phyloP scores from a whole-genome alignment of 345 rosid genomes.

The Citrus maxima region DNA sequence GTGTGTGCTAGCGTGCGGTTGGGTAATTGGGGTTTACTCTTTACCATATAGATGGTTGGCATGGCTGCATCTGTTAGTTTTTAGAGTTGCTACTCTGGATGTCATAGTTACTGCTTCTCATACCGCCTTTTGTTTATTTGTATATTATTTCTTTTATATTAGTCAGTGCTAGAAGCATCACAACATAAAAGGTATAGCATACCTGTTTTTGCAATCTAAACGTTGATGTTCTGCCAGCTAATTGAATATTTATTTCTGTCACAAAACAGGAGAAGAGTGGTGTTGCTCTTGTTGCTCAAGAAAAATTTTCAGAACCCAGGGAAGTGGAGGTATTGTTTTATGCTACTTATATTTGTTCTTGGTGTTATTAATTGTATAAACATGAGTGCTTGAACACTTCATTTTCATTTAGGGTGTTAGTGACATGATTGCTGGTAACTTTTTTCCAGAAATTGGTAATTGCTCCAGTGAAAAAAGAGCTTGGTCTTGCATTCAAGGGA shows the following conservation, averaged over 20 bases:
- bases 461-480: slow-evolving; percentile 70
- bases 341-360: not conserved
- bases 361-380: not conserved
- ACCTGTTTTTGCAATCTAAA: not conserved
- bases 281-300: slow-evolving; percentile 73
- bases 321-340: slow-evolving; percentile 76
- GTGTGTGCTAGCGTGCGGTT: too few species aligned
- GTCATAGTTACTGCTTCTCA: not conserved
- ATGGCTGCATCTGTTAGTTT: not conserved
- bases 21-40: too few species aligned
- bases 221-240: not conserved
- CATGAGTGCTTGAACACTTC: not conserved
- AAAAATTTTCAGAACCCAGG: slow-evolving; percentile 80
- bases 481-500: slow-evolving; percentile 88
- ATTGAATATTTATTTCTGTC: slow-evolving; percentile 5
- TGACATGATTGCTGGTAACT: not conserved
- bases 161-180: not conserved
- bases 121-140: not conserved
- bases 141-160: not conserved
- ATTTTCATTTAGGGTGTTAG: not conserved
- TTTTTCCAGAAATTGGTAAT: slow-evolving; percentile 70
- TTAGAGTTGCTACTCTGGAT: not conserved
- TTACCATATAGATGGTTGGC: not conserved
- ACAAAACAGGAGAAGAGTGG: slow-evolving; percentile 79
- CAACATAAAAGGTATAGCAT: not conserved